A percentile compares a stretch with the other conserved stretches of the same genome.
These are phyloP conservation scores for Penicillium steckii DNA, from an alignment of 495 filamentous ascomycete species.

Conservation along the genomic window DNA sequence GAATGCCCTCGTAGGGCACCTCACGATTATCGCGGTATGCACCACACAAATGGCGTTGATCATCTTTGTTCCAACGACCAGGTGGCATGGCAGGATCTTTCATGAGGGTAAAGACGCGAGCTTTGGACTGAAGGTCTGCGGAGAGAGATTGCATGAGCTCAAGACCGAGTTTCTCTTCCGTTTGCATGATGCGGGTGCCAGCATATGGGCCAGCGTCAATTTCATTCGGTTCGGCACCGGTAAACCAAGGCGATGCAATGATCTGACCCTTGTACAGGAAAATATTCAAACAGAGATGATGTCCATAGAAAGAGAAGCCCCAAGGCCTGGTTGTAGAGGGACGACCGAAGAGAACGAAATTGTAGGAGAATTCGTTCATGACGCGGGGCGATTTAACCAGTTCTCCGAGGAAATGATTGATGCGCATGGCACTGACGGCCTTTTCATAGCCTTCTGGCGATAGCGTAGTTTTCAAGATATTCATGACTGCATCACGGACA, in stretches of 20 bases:
- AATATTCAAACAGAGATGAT: conserved; percentile 70
- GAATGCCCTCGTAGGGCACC: conserved; percentile 69
- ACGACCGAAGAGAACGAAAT: conserved; percentile 62
- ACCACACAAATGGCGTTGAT: conserved; percentile 71
- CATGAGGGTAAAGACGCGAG: conserved; percentile 55
- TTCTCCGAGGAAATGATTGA: conserved; percentile 76
- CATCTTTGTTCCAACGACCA: conserved; percentile 72
- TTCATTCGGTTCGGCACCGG: conserved; percentile 72
- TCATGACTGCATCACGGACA: conserved; percentile 48
- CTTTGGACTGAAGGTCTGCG: conserved; percentile 43
- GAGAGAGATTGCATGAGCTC: conserved; percentile 65
- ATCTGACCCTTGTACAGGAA: conserved; percentile 62
- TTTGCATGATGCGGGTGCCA: conserved; percentile 62
- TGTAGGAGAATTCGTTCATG: conserved; percentile 74
- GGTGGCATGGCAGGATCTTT: conserved; percentile 60
- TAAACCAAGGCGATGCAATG: conserved; percentile 68
- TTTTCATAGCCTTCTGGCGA: conserved; percentile 71
- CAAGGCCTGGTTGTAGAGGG: conserved; percentile 56
- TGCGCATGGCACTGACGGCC: conserved; percentile 66
- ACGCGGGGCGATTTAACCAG: conserved; percentile 58
- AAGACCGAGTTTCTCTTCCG: conserved; percentile 63
- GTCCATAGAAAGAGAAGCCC: conserved; percentile 75
- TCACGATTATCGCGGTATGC: conserved; percentile 74
- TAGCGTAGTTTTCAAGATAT: conserved; percentile 54
- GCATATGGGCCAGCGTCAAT: conserved; percentile 62